phyloP scores from a whole-genome alignment of 1,284 basidiomycete species.

The Microbotryomycetes sp. region DNA sequence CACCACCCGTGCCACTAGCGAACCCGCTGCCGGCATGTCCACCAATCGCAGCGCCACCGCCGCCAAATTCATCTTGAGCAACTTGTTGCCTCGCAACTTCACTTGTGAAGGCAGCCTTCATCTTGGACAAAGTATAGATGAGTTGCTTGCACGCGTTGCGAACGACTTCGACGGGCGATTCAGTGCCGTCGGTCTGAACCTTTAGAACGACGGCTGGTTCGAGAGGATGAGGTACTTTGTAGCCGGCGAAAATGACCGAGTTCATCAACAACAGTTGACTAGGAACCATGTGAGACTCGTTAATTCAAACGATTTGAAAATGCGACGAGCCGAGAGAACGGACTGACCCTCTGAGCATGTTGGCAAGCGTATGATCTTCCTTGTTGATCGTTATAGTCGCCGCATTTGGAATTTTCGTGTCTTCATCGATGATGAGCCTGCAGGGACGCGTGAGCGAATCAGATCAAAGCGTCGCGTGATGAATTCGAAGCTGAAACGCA shows the following conservation, averaged over 20 bases:
- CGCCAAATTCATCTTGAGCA: not conserved
- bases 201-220: constrained; percentile 91
- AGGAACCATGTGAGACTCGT: constrained; percentile 12
- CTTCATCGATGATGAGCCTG: constrained; percentile 85
- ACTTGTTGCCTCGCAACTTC: constrained; percentile 41
- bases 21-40: too few species aligned
- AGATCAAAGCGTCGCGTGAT: not conserved
- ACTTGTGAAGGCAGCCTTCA: constrained; percentile 46
- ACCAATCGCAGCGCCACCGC: too few species aligned
- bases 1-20: too few species aligned
- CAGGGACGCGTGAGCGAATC: not conserved
- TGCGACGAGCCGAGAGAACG: not conserved
- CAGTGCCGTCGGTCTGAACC: constrained; percentile 84
- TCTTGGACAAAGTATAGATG: constrained; percentile 59
- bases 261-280: constrained; percentile 82
- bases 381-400: constrained; percentile 89
- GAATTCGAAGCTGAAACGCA: constrained; percentile 48
- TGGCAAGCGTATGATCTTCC: constrained; percentile 94
- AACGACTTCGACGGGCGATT: constrained; percentile 74
- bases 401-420: constrained; percentile 95
- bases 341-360: constrained; percentile 87
- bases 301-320: constrained; percentile 3
- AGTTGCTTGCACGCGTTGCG: constrained; percentile 77
- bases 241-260: constrained; percentile 86
- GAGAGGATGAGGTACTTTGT: constrained; percentile 94